Conservation (phyloP, 2,329 filamentous ascomycete species). For the Stachybotrys chartarum region DNA sequence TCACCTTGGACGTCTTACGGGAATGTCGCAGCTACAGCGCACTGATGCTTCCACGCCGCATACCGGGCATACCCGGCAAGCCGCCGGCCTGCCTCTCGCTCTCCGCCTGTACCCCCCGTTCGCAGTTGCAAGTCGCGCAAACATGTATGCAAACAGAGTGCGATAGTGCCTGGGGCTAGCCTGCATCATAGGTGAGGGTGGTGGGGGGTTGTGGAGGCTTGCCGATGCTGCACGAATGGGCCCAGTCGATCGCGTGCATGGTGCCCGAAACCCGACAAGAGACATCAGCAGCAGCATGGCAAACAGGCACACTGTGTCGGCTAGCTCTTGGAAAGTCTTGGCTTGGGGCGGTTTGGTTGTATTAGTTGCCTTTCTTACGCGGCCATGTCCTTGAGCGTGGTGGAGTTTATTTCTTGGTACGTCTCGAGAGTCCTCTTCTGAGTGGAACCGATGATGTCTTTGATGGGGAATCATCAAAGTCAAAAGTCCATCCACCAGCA, state of each 20-base stretch:
- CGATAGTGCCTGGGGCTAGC: background rate
- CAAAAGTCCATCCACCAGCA: background rate
- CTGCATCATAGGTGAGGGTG: background rate
- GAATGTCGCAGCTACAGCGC: too few relatives aligned
- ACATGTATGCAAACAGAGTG: background rate
- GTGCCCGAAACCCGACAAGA: background rate
- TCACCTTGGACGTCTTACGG: too few relatives aligned
- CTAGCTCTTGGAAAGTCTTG: background rate
- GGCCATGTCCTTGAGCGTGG: background rate
- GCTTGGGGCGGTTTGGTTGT: background rate
- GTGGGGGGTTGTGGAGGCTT: background rate
- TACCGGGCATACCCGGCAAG: too few relatives aligned
- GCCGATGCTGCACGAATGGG: background rate
- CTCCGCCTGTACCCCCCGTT: too few relatives aligned
- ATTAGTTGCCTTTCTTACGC: background rate
- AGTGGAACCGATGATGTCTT: background rate
- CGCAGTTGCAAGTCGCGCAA: background rate
- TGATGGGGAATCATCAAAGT: background rate
- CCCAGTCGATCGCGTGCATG: background rate
- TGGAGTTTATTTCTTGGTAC: too few relatives aligned
- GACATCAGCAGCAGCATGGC: too few relatives aligned
- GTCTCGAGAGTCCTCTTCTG: background rate
- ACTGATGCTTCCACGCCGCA: too few relatives aligned
- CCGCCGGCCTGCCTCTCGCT: too few relatives aligned
- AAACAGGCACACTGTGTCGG: too few relatives aligned